A percentile compares a stretch with the other conserved stretches of the same genome.
phyloP scores from a whole-genome alignment of 2,329 filamentous ascomycete species.

The Pseudocercospora cruenta region DNA sequence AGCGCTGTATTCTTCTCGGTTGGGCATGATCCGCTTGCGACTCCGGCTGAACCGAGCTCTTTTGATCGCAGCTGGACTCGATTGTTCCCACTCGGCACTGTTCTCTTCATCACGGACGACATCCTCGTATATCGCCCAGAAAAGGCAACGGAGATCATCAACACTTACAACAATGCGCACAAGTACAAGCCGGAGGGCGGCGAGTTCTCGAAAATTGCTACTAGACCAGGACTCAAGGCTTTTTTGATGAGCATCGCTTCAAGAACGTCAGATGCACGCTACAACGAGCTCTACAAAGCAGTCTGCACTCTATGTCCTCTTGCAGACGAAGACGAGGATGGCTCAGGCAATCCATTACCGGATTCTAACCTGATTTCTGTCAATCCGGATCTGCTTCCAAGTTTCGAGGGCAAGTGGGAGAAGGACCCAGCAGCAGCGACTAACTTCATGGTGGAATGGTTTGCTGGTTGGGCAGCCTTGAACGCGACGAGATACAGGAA shows the following conservation, averaged over 20 bases:
- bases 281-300: constrained; percentile 27
- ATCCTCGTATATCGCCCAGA: constrained; percentile 45
- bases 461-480: constrained; percentile 34
- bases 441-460: constrained; percentile 39
- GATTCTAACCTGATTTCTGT: constrained; percentile 31
- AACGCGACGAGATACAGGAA: constrained; percentile 32
- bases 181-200: constrained; percentile 32
- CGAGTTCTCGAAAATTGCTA: constrained; percentile 31
- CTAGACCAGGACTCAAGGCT: constrained; percentile 34
- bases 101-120: constrained; percentile 50
- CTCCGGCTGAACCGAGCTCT: constrained; percentile 12
- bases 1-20: constrained; percentile 41
- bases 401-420: constrained; percentile 31
- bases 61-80: constrained; percentile 26
- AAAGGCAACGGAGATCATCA: constrained; percentile 42
- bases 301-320: constrained; percentile 34
- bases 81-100: constrained; percentile 44
- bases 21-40: constrained; percentile 22
- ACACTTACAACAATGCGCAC: constrained; percentile 40
- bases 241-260: constrained; percentile 28
- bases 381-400: constrained; percentile 29
- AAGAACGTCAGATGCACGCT: constrained; percentile 13
- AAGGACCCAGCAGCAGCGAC: constrained; percentile 31
- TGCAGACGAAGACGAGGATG: constrained; percentile 24
- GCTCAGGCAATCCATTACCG: constrained; percentile 19